These are phyloP conservation scores for Calonectria pseudoreteaudii DNA, from an alignment of 2,329 filamentous ascomycete genomes.

Conservation along the genomic window DNA sequence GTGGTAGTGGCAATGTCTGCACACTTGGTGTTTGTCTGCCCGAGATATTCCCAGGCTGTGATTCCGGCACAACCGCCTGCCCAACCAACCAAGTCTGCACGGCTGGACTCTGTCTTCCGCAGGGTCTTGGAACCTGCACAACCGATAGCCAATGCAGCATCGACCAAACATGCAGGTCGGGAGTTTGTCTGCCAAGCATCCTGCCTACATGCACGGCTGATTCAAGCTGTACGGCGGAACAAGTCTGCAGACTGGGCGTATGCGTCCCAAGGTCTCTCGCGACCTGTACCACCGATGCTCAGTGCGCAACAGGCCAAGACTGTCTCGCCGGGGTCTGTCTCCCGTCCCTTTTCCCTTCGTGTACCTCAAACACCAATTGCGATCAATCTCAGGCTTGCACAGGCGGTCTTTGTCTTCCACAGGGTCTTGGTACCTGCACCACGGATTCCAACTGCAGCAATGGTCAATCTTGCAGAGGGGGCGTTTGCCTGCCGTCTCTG, in stretches of 20 bases:
- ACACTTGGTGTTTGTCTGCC: constrained; percentile 16
- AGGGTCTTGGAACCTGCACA: not conserved
- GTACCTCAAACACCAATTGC: not conserved
- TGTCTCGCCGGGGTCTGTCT: constrained; percentile 14
- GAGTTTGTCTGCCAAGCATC: constrained; percentile 7
- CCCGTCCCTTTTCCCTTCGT: not conserved
- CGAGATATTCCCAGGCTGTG: constrained; percentile 16
- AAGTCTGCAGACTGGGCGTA: constrained; percentile 19
- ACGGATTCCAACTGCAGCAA: not conserved
- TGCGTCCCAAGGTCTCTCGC: constrained; percentile 5
- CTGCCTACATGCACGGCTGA: constrained; percentile 4
- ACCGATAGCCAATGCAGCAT: not conserved
- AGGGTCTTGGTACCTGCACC: not conserved
- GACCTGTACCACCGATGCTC: not conserved
- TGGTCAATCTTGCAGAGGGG: not conserved
- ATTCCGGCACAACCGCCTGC: not conserved
- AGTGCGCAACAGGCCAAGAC: not conserved
- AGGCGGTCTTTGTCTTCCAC: constrained; percentile 3
- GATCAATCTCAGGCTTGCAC: not conserved
- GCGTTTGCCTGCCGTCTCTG: constrained; percentile 8
- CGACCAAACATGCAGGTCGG: not conserved
- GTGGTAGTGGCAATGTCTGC: not conserved
- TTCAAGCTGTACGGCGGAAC: constrained; percentile 6
- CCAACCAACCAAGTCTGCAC: not conserved
- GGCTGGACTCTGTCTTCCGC: not conserved